Evolutionary conservation across 179 eudicot species (phyloP).

Genomic region (Beta macrorhiza): DNA sequence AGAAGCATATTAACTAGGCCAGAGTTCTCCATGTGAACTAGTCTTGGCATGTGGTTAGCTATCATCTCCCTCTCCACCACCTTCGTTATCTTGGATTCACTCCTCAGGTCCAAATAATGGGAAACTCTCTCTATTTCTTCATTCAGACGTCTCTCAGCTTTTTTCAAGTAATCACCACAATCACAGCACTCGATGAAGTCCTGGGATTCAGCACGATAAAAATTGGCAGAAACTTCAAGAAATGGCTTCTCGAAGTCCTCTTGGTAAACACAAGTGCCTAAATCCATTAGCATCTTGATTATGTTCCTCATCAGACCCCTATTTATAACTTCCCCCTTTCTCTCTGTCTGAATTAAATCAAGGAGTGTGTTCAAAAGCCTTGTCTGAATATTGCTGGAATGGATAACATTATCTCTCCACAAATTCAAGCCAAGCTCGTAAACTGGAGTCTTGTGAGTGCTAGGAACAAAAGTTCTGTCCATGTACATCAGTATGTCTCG

Average conservation of each 20-base stretch:
- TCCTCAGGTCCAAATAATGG: constrained; percentile 72
- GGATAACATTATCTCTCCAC: constrained; percentile 82
- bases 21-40: constrained; percentile 91
- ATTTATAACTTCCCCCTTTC: constrained; percentile 77
- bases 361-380: constrained; percentile 72
- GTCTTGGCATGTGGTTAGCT: constrained; percentile 70
- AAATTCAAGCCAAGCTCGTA: constrained; percentile 86
- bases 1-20: constrained; percentile 78
- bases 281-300: constrained; percentile 81
- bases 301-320: constrained; percentile 80
- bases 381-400: constrained; percentile 57
- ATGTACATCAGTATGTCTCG: constrained; percentile 94
- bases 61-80: constrained; percentile 92
- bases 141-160: constrained; percentile 78
- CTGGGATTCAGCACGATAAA: constrained; percentile 78
- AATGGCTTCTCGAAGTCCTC: constrained; percentile 88
- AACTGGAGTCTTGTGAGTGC: constrained; percentile 77
- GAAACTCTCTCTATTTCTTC: constrained; percentile 93
- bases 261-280: constrained; percentile 78
- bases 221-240: constrained; percentile 73
- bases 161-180: constrained; percentile 82
- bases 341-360: constrained; percentile 62
- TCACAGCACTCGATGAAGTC: constrained; percentile 85
- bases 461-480: constrained; percentile 87
- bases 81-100: constrained; percentile 74